Conservation (phyloP, 768 basidiomycete species). For the Suillus cothurnatus region DNA sequence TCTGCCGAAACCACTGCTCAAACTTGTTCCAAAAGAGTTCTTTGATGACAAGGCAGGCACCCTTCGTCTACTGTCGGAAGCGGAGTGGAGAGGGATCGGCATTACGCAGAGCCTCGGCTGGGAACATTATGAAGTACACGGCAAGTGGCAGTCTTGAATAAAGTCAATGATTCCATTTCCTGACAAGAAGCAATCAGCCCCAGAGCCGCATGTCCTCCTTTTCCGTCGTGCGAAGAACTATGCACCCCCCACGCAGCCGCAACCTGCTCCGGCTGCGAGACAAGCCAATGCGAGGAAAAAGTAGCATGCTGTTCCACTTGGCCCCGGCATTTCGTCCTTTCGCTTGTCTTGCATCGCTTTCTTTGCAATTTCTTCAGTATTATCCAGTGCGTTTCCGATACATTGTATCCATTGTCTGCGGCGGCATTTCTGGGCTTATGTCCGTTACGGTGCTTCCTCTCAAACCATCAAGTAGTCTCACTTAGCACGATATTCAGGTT, state of each 20-base stretch:
- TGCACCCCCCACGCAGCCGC: slow-evolving; percentile 52
- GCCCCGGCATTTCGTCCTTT: slow-evolving; percentile 22
- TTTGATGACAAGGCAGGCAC: slow-evolving; percentile 80
- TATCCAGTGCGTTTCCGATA: slow-evolving; percentile 6
- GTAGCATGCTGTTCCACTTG: slow-evolving; percentile 27
- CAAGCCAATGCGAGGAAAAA: slow-evolving; percentile 48
- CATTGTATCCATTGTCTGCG: neutral
- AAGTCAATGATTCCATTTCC: slow-evolving; percentile 2
- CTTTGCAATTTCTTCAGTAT: slow-evolving; percentile 9
- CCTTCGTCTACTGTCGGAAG: slow-evolving; percentile 79
- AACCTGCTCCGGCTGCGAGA: slow-evolving; percentile 39
- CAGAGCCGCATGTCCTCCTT: slow-evolving; percentile 91
- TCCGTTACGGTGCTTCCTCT: neutral
- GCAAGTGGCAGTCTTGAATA: slow-evolving; percentile 40
- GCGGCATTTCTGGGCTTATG: neutral
- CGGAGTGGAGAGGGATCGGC: slow-evolving; percentile 96
- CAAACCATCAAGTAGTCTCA: slow-evolving; percentile 1
- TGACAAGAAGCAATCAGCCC: slow-evolving; percentile 52
- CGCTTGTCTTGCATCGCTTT: slow-evolving; percentile 20
- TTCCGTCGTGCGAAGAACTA: slow-evolving; percentile 83
- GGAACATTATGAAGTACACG: slow-evolving; percentile 98
- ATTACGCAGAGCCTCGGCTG: slow-evolving; percentile 96
- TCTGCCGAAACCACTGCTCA: slow-evolving; percentile 91
- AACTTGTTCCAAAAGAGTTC: slow-evolving; percentile 86
- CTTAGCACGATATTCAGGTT: slow-evolving; percentile 1